Evolutionary conservation across 495 filamentous ascomycete genomes (phyloP), one percentile per base, ranked within the genome.

Genomic region (Bombardia bombarda): DNA sequence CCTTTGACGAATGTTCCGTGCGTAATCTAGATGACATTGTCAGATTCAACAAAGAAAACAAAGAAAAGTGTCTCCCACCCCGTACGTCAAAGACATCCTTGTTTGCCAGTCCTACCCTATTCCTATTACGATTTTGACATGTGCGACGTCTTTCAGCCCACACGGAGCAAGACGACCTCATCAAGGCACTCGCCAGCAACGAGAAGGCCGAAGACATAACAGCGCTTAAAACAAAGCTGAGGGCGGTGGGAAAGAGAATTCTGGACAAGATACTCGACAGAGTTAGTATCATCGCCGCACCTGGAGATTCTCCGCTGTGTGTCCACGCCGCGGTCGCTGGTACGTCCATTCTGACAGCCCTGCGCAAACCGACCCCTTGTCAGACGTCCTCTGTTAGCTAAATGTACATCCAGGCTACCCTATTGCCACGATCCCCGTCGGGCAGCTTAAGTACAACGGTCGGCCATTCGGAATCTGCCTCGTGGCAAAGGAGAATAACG

Each of bases 391-490:
- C n/a, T n/a, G n/a, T n/a, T n/a, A n/a, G n/a, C n/a, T n/a, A n/a
- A n/a, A n/a, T n/a, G n/a, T 24, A 8, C 3, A 23, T 10, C 7
- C 22, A 62, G 54, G 62, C 2, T 60, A 62, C 43, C 62, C 60
- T n/a, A 46, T 65, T 18, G 62, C 60, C 19, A 58, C 55, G 10
- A 50, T 58, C 2, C 60, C 62, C 19, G 38, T 65, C 26, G 56
- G 53, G 2, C 52, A 61, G 40, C 52, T 63, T 16, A 40, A 34
- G n/a, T 62, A 60, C 38, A 65, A 65, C 41, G 40, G 34, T 10
- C 53, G 60, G 1, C 60, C 62, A 4, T 65, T 65, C 39, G 62
- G 60, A 3, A 39, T 63, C 28, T 56, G 55, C 33, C 25, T 61
- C 2, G 38, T 63, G 10, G 60, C 57, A 4, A 50, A 19, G 23